Percentiles rank a stretch among this genome's conserved stretches.
Conservation (phyloP, 192 early-diverging fungal species). For the Kappamyces sp. region DNA sequence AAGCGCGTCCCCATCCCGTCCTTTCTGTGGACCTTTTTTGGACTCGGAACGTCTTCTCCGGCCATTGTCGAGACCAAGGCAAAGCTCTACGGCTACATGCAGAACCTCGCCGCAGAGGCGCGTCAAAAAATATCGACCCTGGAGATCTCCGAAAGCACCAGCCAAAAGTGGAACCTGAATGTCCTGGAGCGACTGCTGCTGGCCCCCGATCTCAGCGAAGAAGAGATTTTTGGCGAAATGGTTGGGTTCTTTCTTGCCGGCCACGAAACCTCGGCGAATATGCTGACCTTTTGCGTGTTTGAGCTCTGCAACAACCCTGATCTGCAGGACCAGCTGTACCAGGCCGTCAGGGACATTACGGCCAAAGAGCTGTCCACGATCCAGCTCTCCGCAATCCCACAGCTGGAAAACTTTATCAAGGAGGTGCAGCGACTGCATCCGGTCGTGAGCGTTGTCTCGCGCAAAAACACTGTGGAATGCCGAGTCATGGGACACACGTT, state of each 20-base stretch:
- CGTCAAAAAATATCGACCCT: too few species aligned
- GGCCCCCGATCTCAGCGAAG: conserved; percentile 3
- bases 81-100: conserved; percentile 1
- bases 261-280: conserved; percentile 18
- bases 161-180: conserved; percentile 2
- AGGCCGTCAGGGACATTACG: neutral
- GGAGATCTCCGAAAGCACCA: neutral
- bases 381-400: conserved; percentile 16
- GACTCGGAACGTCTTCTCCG: conserved; percentile 4
- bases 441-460: conserved; percentile 21
- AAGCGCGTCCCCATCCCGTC: neutral
- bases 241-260: conserved; percentile 21
- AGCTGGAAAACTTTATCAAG: conserved; percentile 34
- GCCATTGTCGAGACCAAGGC: conserved; percentile 3
- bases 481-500: conserved; percentile 26
- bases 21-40: conserved; percentile 9
- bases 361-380: neutral
- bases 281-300: conserved; percentile 1
- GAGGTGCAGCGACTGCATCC: conserved; percentile 34
- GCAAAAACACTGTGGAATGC: conserved; percentile 7
- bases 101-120: neutral
- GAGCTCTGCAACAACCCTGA: conserved; percentile 10
- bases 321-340: conserved; percentile 2
- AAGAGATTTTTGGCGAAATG: conserved; percentile 16
- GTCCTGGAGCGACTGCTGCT: conserved; percentile 7